These are phyloP conservation scores for Phlyctochytrium planicorne DNA, from an alignment of 192 early-diverging fungal species.

Conservation along the genomic window DNA sequence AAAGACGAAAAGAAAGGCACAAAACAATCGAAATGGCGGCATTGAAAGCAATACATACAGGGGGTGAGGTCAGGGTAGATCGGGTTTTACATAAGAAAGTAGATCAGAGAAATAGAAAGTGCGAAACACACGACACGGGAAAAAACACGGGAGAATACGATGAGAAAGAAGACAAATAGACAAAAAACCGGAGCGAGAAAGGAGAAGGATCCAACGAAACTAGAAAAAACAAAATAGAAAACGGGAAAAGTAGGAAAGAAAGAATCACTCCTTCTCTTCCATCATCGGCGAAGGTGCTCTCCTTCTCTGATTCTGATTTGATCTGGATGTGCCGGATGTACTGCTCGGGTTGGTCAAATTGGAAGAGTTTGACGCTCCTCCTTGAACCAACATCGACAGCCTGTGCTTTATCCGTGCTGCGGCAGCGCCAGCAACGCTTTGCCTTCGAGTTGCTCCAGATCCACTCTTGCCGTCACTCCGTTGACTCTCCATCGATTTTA, in stretches of 20 bases:
- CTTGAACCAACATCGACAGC: background rate
- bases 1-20: background rate
- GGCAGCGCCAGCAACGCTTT: background rate
- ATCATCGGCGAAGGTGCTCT: background rate
- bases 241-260: too few relatives aligned
- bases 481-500: slow-evolving; percentile 2
- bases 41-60: background rate
- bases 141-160: background rate
- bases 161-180: background rate
- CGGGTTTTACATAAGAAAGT: too few relatives aligned
- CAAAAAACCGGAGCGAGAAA: background rate
- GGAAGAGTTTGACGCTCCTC: background rate
- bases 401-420: background rate
- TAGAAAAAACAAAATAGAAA: background rate
- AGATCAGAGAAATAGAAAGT: too few relatives aligned
- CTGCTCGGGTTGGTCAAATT: background rate
- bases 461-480: background rate
- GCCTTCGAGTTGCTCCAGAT: background rate
- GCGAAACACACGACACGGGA: too few relatives aligned
- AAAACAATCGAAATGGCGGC: too few relatives aligned
- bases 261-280: background rate
- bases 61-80: background rate
- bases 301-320: too few relatives aligned
- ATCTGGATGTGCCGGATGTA: background rate
- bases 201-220: background rate